Evolutionary conservation across 495 filamentous ascomycete species (phyloP), one percentile per base, ranked within the genome.

Genomic region (Cairneyella variabilis): DNA sequence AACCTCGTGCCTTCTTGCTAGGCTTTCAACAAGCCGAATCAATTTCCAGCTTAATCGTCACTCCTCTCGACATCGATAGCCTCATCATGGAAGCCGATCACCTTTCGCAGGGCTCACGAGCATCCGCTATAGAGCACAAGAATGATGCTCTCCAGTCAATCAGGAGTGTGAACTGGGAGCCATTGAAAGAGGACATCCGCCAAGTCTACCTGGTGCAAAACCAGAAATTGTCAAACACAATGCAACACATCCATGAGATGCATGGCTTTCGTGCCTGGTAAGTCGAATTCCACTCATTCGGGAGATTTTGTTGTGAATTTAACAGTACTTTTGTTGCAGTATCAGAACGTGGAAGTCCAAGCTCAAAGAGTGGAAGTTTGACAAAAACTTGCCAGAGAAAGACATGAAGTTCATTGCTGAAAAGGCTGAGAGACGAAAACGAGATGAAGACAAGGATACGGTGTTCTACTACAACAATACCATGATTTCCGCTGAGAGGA

Each of bases 111-210:
- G n/a, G n/a, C n/a, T n/a, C n/a, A n/a, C n/a, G n/a, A n/a, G n/a
- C n/a, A n/a, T n/a, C n/a, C n/a, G n/a, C n/a, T n/a, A n/a, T n/a
- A n/a, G n/a, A n/a, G n/a, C n/a, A n/a, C n/a, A n/a, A n/a, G n/a
- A n/a, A n/a, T n/a, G n/a, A n/a, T n/a, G n/a, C n/a, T n/a, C n/a
- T n/a, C n/a, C n/a, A n/a, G n/a, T n/a, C n/a, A n/a, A n/a, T n/a
- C n/a, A n/a, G n/a, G n/a, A n/a, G n/a, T n/a, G n/a, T n/a, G 50
- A 53, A 53, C 16, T 53, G 50, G 50, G 50, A 53, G 10, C 1
- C 18, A 3, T n/a, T 32, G 9, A 30, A 45, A 30, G 16, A 37
- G 12, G 38, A 53, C 21, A 44, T 53, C 5, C 26, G 25, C 18
- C 20, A 4, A 11, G n/a, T 53, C 14, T 53, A 53, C 17, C 43